phyloP scores from a whole-genome alignment of 345 rosid genomes.

The Conringia planisiliqua region DNA sequence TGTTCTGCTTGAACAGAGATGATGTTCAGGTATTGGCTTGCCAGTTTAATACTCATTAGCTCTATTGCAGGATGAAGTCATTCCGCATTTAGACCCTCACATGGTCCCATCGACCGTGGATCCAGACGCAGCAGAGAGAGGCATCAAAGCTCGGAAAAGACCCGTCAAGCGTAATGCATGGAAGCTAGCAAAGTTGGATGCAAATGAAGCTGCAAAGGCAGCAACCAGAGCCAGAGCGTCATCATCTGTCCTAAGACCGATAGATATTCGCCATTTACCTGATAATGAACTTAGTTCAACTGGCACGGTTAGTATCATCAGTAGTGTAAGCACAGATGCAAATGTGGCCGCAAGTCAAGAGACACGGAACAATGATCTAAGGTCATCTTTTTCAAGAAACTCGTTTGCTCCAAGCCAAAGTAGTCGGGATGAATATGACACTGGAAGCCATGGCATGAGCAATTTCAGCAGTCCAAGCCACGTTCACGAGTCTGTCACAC shows the following conservation, averaged over 20 bases:
- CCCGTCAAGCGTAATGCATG: conserved; percentile 75
- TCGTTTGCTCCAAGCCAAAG: conserved; percentile 77
- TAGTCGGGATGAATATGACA: conserved; percentile 77
- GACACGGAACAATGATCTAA: conserved; percentile 40
- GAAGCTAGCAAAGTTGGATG: conserved; percentile 87
- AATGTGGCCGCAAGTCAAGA: conserved; percentile 46
- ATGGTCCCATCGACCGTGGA: conserved; percentile 88
- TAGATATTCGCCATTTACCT: conserved; percentile 46
- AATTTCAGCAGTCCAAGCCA: conserved; percentile 87
- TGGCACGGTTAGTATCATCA: conserved; percentile 53
- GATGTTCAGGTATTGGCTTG: neutral
- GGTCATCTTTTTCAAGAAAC: conserved; percentile 47
- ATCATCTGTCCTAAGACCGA: conserved; percentile 74
- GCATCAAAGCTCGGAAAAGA: conserved; percentile 50
- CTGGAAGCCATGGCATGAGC: conserved; percentile 66
- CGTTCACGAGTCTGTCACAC: conserved; percentile 66
- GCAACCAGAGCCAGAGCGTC: conserved; percentile 96
- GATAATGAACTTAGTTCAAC: conserved; percentile 74
- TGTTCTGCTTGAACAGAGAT: neutral
- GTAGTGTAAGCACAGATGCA: conserved; percentile 59
- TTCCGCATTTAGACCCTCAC: conserved; percentile 83
- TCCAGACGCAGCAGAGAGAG: conserved; percentile 79
- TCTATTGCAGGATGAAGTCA: conserved; percentile 68
- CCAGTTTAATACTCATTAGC: neutral
- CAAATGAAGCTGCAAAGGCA: conserved; percentile 71